Evolutionary conservation across 139 green algal genomes (phyloP).

Genomic region (Chlamydomonas urium): DNA sequence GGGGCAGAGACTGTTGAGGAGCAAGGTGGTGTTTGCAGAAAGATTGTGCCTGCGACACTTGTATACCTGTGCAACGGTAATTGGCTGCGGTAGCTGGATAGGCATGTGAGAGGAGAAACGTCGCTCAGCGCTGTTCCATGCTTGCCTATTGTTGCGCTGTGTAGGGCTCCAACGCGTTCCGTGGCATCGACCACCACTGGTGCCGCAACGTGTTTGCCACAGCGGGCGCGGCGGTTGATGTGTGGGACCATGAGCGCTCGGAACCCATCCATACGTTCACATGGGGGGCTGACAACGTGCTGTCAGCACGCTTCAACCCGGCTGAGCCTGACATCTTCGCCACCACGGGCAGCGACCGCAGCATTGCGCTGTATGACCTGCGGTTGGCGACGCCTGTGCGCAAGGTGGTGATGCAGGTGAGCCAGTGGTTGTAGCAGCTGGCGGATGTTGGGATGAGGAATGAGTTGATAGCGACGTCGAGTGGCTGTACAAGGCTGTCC

Average conservation of each 20-base stretch:
- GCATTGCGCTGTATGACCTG: constrained; percentile 94
- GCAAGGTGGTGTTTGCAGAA: too few relatives aligned
- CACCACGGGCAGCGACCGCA: constrained; percentile 83
- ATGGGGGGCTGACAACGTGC: constrained; percentile 89
- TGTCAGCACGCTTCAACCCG: constrained; percentile 90
- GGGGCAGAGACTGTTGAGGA: too few relatives aligned
- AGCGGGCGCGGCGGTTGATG: constrained; percentile 70
- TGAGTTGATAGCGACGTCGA: too few relatives aligned
- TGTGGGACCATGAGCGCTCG: constrained; percentile 88
- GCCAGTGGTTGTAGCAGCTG: neutral
- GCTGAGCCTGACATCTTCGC: constrained; percentile 89
- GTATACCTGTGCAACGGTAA: too few relatives aligned
- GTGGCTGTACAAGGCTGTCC: too few relatives aligned
- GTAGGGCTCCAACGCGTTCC: constrained; percentile 55
- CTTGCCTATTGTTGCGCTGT: too few relatives aligned
- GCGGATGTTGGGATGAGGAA: too few relatives aligned
- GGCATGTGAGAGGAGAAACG: too few relatives aligned
- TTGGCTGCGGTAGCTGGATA: too few relatives aligned
- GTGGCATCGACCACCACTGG: constrained; percentile 86
- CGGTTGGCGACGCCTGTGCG: constrained; percentile 73
- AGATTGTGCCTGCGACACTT: too few relatives aligned
- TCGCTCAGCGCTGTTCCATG: too few relatives aligned
- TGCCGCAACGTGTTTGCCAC: constrained; percentile 74
- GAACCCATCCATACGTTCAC: constrained; percentile 81
- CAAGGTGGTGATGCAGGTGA: constrained; percentile 79